Percentiles rank a stretch among this genome's conserved stretches.
Conservation (phyloP, 345 rosid genomes). For the Aegle marmelos region DNA sequence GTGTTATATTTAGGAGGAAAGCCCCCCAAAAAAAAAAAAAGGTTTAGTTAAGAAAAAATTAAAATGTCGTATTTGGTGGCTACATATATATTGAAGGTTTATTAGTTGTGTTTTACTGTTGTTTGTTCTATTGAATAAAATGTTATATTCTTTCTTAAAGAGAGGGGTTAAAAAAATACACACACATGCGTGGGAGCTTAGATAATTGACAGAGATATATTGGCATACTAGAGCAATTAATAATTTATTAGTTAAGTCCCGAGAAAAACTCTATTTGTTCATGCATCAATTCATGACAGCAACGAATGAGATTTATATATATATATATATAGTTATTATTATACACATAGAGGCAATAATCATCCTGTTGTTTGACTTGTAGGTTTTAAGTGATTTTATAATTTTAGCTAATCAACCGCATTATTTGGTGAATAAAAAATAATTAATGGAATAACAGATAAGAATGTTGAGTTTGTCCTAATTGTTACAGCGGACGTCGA, state of each 20-base stretch:
- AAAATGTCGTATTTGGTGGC: not conserved
- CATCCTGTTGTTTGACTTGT: conserved; percentile 5
- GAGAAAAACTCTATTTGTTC: not conserved
- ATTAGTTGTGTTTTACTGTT: too few relatives aligned
- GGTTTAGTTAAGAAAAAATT: too few relatives aligned
- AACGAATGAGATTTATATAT: not conserved
- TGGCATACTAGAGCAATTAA: not conserved
- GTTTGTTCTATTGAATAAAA: too few relatives aligned
- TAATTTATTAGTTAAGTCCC: not conserved
- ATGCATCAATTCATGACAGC: not conserved
- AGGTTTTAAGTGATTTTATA: not conserved
- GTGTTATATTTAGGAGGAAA: not conserved
- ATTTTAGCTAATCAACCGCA: not conserved
- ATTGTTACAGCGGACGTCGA: too few relatives aligned
- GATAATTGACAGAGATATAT: not conserved
- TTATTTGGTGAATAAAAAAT: not conserved
- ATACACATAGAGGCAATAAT: not conserved
- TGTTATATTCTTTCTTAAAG: too few relatives aligned
- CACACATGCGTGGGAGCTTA: not conserved
- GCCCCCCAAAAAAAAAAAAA: too few relatives aligned
- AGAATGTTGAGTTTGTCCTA: not conserved
- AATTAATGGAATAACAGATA: not conserved
- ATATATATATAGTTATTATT: not conserved
- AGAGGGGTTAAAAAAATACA: too few relatives aligned
- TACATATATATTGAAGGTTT: not conserved